Evolutionary conservation across 73 alveolate species (phyloP).

Genomic region (Urostyla sp.): DNA sequence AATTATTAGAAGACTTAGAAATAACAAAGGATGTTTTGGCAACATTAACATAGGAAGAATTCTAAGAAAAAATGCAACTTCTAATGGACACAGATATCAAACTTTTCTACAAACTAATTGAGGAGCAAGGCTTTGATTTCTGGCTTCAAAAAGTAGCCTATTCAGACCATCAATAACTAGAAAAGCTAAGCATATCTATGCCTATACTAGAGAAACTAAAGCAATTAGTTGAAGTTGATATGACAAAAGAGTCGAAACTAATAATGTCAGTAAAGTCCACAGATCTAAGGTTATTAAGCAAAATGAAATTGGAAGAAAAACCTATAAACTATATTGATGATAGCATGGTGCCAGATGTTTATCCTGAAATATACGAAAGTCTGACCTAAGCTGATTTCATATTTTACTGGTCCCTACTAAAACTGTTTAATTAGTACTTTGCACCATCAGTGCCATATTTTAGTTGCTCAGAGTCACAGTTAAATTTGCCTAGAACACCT

Average conservation of each 20-base stretch:
- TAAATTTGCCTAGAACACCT: constrained; percentile 19
- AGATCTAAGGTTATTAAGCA: constrained; percentile 63
- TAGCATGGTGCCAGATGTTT: constrained; percentile 8
- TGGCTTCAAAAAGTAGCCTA: constrained; percentile 67
- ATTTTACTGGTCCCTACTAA: constrained; percentile 81
- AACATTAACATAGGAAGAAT: constrained; percentile 7
- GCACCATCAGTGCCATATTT: constrained; percentile 75
- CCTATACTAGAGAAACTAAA: constrained; percentile 51
- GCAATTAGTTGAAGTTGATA: constrained; percentile 73
- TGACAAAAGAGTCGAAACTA: constrained; percentile 81
- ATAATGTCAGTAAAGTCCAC: constrained; percentile 63
- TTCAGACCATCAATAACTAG: constrained; percentile 32
- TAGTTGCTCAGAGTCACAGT: constrained; percentile 44
- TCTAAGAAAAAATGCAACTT: constrained; percentile 4
- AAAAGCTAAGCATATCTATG: not conserved
- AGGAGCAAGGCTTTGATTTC: constrained; percentile 79
- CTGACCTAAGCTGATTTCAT: constrained; percentile 53
- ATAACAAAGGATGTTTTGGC: not conserved
- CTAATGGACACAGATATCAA: constrained; percentile 49
- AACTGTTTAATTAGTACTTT: constrained; percentile 72
- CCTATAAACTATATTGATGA: constrained; percentile 52
- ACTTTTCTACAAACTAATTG: constrained; percentile 60
- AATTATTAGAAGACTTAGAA: constrained; percentile 34
- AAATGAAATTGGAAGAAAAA: constrained; percentile 1
- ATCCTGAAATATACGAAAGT: constrained; percentile 42